Base-by-base conservation (phyloP, 345 rosid species). In the Erodium maritimum region DNA sequence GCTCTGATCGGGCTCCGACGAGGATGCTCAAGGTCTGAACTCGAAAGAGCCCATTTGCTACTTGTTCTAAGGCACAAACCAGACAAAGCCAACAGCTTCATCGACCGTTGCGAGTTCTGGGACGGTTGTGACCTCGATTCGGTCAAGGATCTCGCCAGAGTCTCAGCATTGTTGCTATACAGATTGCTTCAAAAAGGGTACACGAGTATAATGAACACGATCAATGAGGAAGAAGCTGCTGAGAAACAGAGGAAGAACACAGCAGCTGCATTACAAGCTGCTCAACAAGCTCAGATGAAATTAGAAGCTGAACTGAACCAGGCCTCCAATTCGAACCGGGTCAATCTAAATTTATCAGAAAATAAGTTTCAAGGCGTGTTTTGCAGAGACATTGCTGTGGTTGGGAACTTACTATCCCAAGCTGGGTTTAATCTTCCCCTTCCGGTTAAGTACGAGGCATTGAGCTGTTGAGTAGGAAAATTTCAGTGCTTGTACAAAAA, bases 311-410 rank as follows among this genome's bases (percentile, higher is more conserved):
- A 82, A 63, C 0, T 60, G 0, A 68, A 65, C 58, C 53, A 54
- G 18, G 4, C 34, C 12, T 1, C 46, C 9, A 23, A 56, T 55
- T 62, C 67, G 1, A 48, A 22, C 42, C 71, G 65, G 34, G 69
- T 57, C 58, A 59, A 63, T 16, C 45, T 29, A 4, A 48, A 65
- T 17, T 21, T 74, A 45, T 42, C 76, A 29, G 17, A 71, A 7
- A 76, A 82, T 56, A 80, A 71, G 56, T 82, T 84, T 63, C 87
- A 79, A 66, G 96, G 95, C 19, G 81, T 91, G 18, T 93, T 93
- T 74, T 93, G 96, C 81, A 71, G 99, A 51, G 99, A 93, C 68
- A 76, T 88, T 42, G 87, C 94, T 0, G 78, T 71, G 0, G 96
- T 91, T 22, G 93, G 95, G 58, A 87, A 67, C 73, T 69, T 91